Percentiles rank a stretch among this genome's conserved stretches.
These are phyloP conservation scores for Kandelia obovata DNA, from an alignment of 345 rosid species.

Conservation along the genomic window DNA sequence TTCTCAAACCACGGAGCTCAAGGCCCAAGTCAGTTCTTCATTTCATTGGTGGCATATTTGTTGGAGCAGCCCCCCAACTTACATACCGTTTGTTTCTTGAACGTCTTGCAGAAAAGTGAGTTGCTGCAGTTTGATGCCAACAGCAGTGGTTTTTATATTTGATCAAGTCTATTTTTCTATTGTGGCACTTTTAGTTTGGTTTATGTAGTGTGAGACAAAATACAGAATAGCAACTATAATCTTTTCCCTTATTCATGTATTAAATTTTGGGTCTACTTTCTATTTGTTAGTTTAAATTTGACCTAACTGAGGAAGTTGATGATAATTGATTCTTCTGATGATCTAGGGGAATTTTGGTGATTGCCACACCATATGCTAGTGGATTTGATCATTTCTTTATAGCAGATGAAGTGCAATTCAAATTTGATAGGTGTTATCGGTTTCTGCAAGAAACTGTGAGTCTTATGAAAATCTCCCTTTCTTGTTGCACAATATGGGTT, in stretches of 20 bases:
- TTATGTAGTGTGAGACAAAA: too few species aligned
- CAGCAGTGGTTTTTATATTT: background rate
- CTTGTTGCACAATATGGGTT: constrained; percentile 5
- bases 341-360: constrained; percentile 84
- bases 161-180: background rate
- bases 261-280: background rate
- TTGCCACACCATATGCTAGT: constrained; percentile 95
- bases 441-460: constrained; percentile 72
- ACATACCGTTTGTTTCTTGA: constrained; percentile 93
- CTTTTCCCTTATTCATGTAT: background rate
- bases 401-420: constrained; percentile 95
- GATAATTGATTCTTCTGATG: constrained; percentile 14
- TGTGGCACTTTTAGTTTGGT: too few species aligned
- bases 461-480: constrained; percentile 1
- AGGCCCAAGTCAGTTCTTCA: constrained; percentile 76
- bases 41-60: constrained; percentile 93
- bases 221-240: too few species aligned
- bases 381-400: constrained; percentile 92
- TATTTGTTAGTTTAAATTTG: too few species aligned
- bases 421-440: constrained; percentile 82
- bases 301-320: constrained; percentile 11
- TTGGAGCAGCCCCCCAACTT: constrained; percentile 99
- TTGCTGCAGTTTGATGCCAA: constrained; percentile 1
- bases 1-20: constrained; percentile 65
- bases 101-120: constrained; percentile 84